These are phyloP conservation scores for Pseudogymnoascus sp. DNA, from an alignment of 2,329 filamentous ascomycete species.

Conservation along the genomic window DNA sequence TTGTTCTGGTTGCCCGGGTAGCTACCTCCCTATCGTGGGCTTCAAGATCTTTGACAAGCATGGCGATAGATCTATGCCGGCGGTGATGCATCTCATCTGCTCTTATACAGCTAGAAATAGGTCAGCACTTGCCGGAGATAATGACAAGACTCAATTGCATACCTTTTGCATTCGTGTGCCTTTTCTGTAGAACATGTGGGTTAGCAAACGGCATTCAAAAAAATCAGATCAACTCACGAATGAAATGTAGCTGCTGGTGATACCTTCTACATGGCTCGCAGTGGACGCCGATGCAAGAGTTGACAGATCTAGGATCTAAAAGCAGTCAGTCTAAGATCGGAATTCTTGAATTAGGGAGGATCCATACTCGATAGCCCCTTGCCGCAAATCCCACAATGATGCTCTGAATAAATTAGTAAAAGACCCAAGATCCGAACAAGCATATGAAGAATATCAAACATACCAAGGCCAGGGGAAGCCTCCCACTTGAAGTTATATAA, in stretches of 20 bases:
- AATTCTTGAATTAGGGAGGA: not conserved
- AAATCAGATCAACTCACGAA: slow-evolving; percentile 21
- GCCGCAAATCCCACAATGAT: slow-evolving; percentile 25
- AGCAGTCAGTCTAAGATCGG: slow-evolving; percentile 9
- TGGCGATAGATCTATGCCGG: slow-evolving; percentile 28
- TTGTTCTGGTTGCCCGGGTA: not conserved
- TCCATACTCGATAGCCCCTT: slow-evolving; percentile 21
- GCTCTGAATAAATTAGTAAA: slow-evolving; percentile 23
- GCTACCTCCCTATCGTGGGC: slow-evolving; percentile 17
- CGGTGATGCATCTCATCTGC: slow-evolving; percentile 28
- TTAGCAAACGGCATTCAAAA: not conserved
- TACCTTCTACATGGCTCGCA: slow-evolving; percentile 30
- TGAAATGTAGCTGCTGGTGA: slow-evolving; percentile 30
- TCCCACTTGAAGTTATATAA: slow-evolving; percentile 25
- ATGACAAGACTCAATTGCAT: slow-evolving; percentile 10
- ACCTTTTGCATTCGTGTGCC: slow-evolving; percentile 27
- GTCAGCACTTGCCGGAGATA: slow-evolving; percentile 10
- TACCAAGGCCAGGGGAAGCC: slow-evolving; percentile 27
- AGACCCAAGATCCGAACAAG: not conserved
- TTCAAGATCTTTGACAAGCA: slow-evolving; percentile 22
- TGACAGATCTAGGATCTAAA: slow-evolving; percentile 26
- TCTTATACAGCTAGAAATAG: slow-evolving; percentile 23
- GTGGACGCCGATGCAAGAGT: slow-evolving; percentile 28
- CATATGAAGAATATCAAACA: not conserved
- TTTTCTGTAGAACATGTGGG: slow-evolving; percentile 20